Conservation (phyloP, 768 basidiomycete genomes). For the Porphyrellus cyaneotinctus region DNA sequence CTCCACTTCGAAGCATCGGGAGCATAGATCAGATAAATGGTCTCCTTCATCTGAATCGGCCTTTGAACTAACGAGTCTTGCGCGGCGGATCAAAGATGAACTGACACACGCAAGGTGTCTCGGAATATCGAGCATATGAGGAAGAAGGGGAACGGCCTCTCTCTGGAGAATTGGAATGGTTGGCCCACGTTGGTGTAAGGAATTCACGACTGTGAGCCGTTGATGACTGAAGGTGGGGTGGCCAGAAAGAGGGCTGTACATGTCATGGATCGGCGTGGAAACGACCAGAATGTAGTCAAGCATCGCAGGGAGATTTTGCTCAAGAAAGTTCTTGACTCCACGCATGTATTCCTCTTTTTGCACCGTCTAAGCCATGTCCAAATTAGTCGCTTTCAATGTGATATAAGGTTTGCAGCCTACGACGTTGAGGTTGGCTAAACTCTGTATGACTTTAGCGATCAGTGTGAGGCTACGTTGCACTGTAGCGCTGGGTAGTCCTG, state of each 20-base stretch:
- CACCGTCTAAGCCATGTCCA: constrained; percentile 38
- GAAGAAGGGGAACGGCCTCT: constrained; percentile 69
- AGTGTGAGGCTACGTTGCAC: constrained; percentile 79
- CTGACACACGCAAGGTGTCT: constrained; percentile 73
- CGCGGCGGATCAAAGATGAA: constrained; percentile 67
- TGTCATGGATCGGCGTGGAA: constrained; percentile 48
- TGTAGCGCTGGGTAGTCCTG: constrained; percentile 62
- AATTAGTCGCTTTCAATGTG: constrained; percentile 1
- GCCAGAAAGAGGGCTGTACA: constrained; percentile 26
- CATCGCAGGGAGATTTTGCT: constrained; percentile 63
- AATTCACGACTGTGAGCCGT: constrained; percentile 49
- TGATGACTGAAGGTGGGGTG: constrained; percentile 42
- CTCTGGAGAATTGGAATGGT: constrained; percentile 55
- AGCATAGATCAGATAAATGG: constrained; percentile 52
- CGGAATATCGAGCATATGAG: constrained; percentile 73
- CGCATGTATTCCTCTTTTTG: constrained; percentile 84
- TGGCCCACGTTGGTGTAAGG: constrained; percentile 53
- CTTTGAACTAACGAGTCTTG: constrained; percentile 41
- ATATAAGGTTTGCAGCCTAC: constrained; percentile 37
- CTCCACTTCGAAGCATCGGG: constrained; percentile 65
- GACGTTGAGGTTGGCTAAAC: constrained; percentile 77
- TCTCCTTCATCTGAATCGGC: constrained; percentile 31
- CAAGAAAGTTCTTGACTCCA: constrained; percentile 69
- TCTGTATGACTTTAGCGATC: constrained; percentile 87
- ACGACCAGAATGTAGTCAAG: constrained; percentile 72